A percentile compares a stretch with the other conserved stretches of the same genome.
phyloP scores from a whole-genome alignment of 2,329 filamentous ascomycete genomes.

The Davidsoniella eucalypti region DNA sequence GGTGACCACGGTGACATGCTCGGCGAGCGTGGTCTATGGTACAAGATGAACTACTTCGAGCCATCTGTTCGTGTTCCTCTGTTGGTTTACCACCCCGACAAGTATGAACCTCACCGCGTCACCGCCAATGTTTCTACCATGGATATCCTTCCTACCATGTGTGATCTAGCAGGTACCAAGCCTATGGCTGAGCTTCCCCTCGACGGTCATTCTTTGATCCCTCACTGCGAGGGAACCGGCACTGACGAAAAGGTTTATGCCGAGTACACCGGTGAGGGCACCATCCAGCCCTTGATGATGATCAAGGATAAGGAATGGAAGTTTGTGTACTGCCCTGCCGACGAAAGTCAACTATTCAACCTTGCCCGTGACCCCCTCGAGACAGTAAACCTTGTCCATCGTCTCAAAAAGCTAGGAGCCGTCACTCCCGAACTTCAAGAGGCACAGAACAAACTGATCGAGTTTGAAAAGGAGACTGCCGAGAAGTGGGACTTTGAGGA shows the following conservation, averaged over 20 bases:
- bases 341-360: slow-evolving; percentile 74
- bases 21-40: slow-evolving; percentile 81
- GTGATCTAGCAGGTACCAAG: slow-evolving; percentile 61
- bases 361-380: slow-evolving; percentile 60
- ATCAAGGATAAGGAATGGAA: slow-evolving; percentile 83
- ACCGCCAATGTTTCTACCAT: slow-evolving; percentile 77
- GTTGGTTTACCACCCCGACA: slow-evolving; percentile 63
- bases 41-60: slow-evolving; percentile 97
- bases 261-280: slow-evolving; percentile 90
- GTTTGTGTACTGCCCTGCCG: slow-evolving; percentile 71
- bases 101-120: slow-evolving; percentile 60
- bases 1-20: slow-evolving; percentile 95
- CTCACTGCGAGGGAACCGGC: slow-evolving; percentile 48
- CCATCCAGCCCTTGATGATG: slow-evolving; percentile 81
- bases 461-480: slow-evolving; percentile 58
- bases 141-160: slow-evolving; percentile 77
- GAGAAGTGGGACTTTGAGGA: slow-evolving; percentile 65
- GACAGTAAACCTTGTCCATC: slow-evolving; percentile 51
- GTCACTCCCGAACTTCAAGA: slow-evolving; percentile 21
- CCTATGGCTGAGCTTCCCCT: slow-evolving; percentile 59
- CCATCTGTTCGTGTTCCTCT: slow-evolving; percentile 78
- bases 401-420: slow-evolving; percentile 22
- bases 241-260: slow-evolving; percentile 79
- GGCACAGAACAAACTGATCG: slow-evolving; percentile 35
- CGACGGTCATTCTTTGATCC: slow-evolving; percentile 67